Percentiles rank a stretch among this genome's conserved stretches.
Evolutionary conservation across 179 eudicot species (phyloP).

Genomic region (Silene coronaria): DNA sequence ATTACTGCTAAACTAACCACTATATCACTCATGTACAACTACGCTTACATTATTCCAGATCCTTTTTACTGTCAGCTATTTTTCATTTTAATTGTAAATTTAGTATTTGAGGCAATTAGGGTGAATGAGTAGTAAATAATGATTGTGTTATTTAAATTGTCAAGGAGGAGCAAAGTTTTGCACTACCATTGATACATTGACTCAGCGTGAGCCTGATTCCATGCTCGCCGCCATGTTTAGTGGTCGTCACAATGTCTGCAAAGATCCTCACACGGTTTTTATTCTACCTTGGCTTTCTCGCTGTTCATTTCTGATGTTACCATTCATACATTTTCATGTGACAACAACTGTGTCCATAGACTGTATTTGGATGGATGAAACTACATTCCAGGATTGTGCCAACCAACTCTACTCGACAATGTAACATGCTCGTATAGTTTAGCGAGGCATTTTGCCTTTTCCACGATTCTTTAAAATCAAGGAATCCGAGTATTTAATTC

Average conservation of each 20-base stretch:
- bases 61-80: background rate
- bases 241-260: constrained; percentile 77
- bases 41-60: background rate
- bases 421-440: too few relatives aligned
- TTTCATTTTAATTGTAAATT: background rate
- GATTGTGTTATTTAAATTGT: constrained; percentile 1
- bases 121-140: background rate
- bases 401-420: too few relatives aligned
- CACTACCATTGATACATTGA: constrained; percentile 79
- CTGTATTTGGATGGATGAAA: too few relatives aligned
- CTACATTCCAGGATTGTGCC: too few relatives aligned
- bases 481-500: too few relatives aligned
- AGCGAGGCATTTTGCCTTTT: too few relatives aligned
- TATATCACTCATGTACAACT: background rate
- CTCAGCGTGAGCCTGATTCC: constrained; percentile 82
- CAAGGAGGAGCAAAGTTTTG: constrained; percentile 84
- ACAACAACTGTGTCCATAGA: too few relatives aligned
- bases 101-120: too few relatives aligned
- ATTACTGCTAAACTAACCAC: background rate
- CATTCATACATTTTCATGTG: too few relatives aligned
- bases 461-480: too few relatives aligned
- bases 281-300: background rate
- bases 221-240: constrained; percentile 99
- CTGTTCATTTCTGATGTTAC: background rate
- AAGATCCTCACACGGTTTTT: constrained; percentile 65